Percentiles rank a stretch among this genome's conserved stretches.
Conservation (phyloP, 2,329 filamentous ascomycete species). For the Aspergillus awamori region DNA sequence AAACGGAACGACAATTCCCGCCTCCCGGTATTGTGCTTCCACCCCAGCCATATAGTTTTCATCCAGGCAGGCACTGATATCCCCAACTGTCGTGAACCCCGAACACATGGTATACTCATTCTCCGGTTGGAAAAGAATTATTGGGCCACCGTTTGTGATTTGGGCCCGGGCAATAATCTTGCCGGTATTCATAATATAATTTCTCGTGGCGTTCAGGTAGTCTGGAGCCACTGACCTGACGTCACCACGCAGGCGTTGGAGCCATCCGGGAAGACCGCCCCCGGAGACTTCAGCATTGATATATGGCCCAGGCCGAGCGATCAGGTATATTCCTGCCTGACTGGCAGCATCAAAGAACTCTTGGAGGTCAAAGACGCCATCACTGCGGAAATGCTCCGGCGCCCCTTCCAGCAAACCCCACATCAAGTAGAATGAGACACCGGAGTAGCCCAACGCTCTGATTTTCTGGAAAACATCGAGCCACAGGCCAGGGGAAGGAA, state of each 20-base stretch:
- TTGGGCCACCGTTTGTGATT: conserved; percentile 76
- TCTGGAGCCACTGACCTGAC: conserved; percentile 49
- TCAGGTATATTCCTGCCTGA: conserved; percentile 56
- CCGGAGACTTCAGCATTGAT: conserved; percentile 56
- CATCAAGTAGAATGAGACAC: conserved; percentile 45
- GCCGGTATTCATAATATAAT: conserved; percentile 56
- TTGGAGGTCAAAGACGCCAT: conserved; percentile 51
- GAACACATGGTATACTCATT: conserved; percentile 67
- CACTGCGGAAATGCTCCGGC: not conserved
- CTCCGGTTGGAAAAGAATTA: conserved; percentile 76
- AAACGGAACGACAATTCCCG: conserved; percentile 70
- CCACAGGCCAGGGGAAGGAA: conserved; percentile 59
- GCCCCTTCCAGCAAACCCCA: conserved; percentile 26
- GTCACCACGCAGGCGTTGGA: conserved; percentile 50
- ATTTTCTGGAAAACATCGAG: conserved; percentile 59
- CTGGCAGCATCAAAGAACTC: conserved; percentile 55
- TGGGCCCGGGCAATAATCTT: conserved; percentile 56
- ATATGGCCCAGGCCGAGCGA: conserved; percentile 57
- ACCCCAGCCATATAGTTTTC: conserved; percentile 68
- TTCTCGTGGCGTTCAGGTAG: conserved; percentile 62
- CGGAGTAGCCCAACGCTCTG: conserved; percentile 57
- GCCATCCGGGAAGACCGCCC: conserved; percentile 52
- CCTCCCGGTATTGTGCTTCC: conserved; percentile 65
- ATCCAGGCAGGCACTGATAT: conserved; percentile 59
- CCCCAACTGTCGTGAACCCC: conserved; percentile 15